Conservation (phyloP, 1,139 yeast species). For the Diutina mesorugosa region DNA sequence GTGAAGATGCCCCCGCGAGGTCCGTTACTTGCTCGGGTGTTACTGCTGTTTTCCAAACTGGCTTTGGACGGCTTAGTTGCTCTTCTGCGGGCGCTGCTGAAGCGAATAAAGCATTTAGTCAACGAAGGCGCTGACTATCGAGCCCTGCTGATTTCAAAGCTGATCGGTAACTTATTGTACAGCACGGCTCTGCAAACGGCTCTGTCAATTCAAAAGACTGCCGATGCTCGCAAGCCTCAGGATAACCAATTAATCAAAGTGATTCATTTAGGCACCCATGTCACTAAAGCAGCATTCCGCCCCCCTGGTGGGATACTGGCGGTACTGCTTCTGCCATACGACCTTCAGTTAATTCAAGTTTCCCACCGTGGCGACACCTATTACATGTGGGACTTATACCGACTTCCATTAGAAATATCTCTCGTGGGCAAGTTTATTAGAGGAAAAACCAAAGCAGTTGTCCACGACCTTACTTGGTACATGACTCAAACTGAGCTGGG, state of each 20-base stretch:
- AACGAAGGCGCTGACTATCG: not conserved
- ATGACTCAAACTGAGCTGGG: conserved; percentile 13
- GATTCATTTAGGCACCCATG: conserved; percentile 32
- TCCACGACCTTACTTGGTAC: conserved; percentile 44
- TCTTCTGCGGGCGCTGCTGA: conserved; percentile 36
- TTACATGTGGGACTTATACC: conserved; percentile 52
- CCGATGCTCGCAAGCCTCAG: conserved; percentile 8
- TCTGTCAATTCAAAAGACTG: conserved; percentile 17
- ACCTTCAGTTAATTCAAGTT: conserved; percentile 31
- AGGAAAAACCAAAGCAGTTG: conserved; percentile 51
- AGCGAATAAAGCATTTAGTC: conserved; percentile 18
- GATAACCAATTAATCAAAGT: conserved; percentile 27
- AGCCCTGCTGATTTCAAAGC: conserved; percentile 19
- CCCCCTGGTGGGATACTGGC: conserved; percentile 52
- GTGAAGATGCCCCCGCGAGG: conserved; percentile 33
- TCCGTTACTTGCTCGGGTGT: conserved; percentile 31
- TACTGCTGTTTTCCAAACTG: conserved; percentile 35
- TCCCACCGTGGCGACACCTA: conserved; percentile 56
- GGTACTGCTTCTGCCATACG: conserved; percentile 51
- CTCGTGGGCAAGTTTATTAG: conserved; percentile 47
- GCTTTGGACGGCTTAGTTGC: conserved; percentile 43
- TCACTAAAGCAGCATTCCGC: conserved; percentile 36
- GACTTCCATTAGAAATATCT: conserved; percentile 36
- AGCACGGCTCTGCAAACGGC: conserved; percentile 18
- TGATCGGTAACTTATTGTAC: conserved; percentile 17